phyloP scores from a whole-genome alignment of 768 basidiomycete species.

The Kwoniella newhampshirensis region DNA sequence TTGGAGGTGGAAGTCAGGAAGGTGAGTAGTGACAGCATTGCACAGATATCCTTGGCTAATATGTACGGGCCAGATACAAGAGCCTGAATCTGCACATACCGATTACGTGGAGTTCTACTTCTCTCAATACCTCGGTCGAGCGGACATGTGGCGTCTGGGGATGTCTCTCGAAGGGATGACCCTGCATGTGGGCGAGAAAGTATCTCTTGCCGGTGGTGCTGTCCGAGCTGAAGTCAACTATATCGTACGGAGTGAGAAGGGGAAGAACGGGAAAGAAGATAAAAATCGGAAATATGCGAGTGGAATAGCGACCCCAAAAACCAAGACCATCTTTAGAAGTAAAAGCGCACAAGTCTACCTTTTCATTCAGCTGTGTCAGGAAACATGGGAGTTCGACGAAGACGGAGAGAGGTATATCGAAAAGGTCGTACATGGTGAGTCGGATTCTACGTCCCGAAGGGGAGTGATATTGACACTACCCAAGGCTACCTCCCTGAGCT shows the following conservation, averaged over 20 bases:
- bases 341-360: constrained; percentile 88
- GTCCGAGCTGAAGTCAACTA: constrained; percentile 72
- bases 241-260: constrained; percentile 68
- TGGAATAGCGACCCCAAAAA: constrained; percentile 74
- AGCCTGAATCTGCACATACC: constrained; percentile 57
- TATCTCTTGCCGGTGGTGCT: constrained; percentile 78
- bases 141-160: constrained; percentile 95
- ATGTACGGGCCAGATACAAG: constrained; percentile 52
- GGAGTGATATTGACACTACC: neutral
- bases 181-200: constrained; percentile 77
- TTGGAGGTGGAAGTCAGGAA: constrained; percentile 36
- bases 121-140: constrained; percentile 89
- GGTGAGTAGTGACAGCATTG: constrained; percentile 21
- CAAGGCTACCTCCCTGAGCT: constrained; percentile 80
- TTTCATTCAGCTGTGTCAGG: constrained; percentile 93
- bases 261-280: constrained; percentile 51
- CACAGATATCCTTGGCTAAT: neutral
- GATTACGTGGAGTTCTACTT: constrained; percentile 77
- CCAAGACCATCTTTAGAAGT: constrained; percentile 84
- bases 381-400: constrained; percentile 94
- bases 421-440: constrained; percentile 82
- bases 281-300: constrained; percentile 57
- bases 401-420: constrained; percentile 95
- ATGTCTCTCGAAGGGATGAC: constrained; percentile 76
- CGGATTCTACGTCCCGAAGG: neutral